Evolutionary conservation across 768 basidiomycete species (phyloP).

Genomic region (Mrakia gelida): DNA sequence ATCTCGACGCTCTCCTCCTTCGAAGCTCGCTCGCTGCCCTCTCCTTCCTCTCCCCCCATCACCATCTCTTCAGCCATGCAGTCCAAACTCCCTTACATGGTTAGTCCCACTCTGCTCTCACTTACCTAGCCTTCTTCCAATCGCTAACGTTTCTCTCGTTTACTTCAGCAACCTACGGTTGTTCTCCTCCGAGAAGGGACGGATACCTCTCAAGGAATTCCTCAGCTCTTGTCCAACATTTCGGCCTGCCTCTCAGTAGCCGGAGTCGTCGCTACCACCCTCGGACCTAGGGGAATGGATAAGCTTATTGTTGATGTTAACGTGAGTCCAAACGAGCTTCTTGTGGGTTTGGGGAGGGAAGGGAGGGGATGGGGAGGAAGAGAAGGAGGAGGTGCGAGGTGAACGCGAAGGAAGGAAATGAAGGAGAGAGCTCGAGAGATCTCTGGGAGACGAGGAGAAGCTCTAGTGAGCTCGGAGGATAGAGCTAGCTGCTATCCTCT

Average conservation of each 20-base stretch:
- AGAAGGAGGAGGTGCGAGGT: neutral
- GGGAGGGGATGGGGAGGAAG: neutral
- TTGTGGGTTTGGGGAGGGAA: too few species aligned
- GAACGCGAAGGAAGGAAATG: slow-evolving; percentile 59
- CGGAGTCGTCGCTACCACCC: slow-evolving; percentile 83
- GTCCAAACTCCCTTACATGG: slow-evolving; percentile 30
- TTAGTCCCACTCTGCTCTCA: neutral
- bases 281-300: slow-evolving; percentile 99
- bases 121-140: neutral
- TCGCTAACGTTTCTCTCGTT: neutral
- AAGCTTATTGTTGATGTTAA: slow-evolving; percentile 55
- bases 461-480: too few species aligned
- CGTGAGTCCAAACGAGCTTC: slow-evolving; percentile 24
- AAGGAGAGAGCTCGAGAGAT: neutral
- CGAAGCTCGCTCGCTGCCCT: too few species aligned
- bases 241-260: slow-evolving; percentile 91
- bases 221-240: slow-evolving; percentile 90
- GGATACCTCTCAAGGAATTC: slow-evolving; percentile 89
- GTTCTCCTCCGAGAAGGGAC: slow-evolving; percentile 94
- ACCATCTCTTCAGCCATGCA: slow-evolving; percentile 17
- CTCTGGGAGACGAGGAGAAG: neutral
- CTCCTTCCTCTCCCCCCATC: neutral
- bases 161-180: slow-evolving; percentile 87
- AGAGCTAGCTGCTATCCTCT: too few species aligned
- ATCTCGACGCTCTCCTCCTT: too few species aligned